Base-by-base conservation (phyloP, 495 filamentous ascomycete genomes). In the Penicillium cosmopolitanum region DNA sequence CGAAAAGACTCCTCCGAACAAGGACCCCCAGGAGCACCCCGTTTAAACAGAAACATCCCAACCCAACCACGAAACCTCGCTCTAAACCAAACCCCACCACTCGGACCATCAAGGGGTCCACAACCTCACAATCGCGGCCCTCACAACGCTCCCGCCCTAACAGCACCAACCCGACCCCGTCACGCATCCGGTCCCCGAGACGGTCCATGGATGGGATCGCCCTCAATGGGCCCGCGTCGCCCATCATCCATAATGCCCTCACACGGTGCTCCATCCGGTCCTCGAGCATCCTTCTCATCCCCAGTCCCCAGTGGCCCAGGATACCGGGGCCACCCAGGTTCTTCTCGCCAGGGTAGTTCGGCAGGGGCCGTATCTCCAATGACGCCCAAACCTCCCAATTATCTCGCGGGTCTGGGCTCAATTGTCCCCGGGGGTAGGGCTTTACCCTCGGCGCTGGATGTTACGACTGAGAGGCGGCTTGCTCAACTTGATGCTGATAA, bases 141-240 rank as follows among this genome's bases (percentile, higher is more conserved):
- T 53, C 58, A 61, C 4, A 84, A 75, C 60, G 68, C 79, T 28
- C 80, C 84, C 34, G 59, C 85, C 19, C 69, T 86, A 2, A 80
- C 83, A 36, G 84, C 84, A 12, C 85, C 85, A n/a, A 86, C 84
- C 15, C 82, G 82, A 11, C 85, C 85, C 35, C 82, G 83, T 38
- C 81, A 83, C 33, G 80, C 76, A 51, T 59, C 73, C 34, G 68
- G 65, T 52, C 68, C 72, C n/a, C 72, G 73, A 36, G 75, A 77
- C 9, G 70, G 51, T 18, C 38, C 63, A 18, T 79, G 77, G 77
- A 31, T 52, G 28, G 73, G 77, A n/a, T 55, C 66, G 13, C 64
- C 78, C 8, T 55, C 68, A 9, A 31, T 31, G 36, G 51, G 57
- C 13, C 10, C 21, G 8, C 77, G 81, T 50, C 79, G 80, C 62